A percentile compares a stretch with the other conserved stretches of the same genome.
Evolutionary conservation across 2,329 filamentous ascomycete genomes (phyloP).

Genomic region (Xylaria sp.): DNA sequence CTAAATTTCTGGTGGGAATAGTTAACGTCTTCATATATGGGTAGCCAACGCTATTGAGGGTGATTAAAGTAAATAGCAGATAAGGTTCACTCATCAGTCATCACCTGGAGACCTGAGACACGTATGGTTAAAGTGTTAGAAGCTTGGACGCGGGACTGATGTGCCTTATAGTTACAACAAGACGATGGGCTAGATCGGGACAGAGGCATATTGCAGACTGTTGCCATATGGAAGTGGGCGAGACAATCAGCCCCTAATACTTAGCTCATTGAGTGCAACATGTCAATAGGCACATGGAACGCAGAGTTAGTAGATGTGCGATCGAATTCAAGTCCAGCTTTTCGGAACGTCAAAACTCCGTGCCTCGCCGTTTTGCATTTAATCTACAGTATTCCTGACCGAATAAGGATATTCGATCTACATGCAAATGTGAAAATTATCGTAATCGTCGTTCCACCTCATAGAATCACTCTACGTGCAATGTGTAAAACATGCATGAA

Average conservation of each 20-base stretch:
- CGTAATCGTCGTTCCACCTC: conserved; percentile 19
- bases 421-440: conserved; percentile 19
- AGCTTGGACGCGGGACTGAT: too few species aligned
- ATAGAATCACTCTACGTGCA: neutral
- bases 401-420: conserved; percentile 21
- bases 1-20: neutral
- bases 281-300: conserved; percentile 50
- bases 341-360: neutral
- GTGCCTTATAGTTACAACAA: neutral
- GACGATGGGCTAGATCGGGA: neutral
- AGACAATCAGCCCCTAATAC: neutral
- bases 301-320: neutral
- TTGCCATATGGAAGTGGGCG: too few species aligned
- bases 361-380: conserved; percentile 13
- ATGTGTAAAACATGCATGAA: conserved; percentile 16
- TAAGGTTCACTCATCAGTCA: neutral
- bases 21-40: neutral
- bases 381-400: conserved; percentile 23
- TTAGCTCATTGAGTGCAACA: neutral
- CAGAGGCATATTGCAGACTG: too few species aligned
- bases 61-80: neutral
- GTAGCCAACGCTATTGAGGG: neutral
- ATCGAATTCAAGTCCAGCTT: neutral
- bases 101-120: neutral
- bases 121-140: too few species aligned